These are phyloP conservation scores for Aspergillus carbonarius DNA, from an alignment of 2,329 filamentous ascomycete genomes.

Conservation along the genomic window DNA sequence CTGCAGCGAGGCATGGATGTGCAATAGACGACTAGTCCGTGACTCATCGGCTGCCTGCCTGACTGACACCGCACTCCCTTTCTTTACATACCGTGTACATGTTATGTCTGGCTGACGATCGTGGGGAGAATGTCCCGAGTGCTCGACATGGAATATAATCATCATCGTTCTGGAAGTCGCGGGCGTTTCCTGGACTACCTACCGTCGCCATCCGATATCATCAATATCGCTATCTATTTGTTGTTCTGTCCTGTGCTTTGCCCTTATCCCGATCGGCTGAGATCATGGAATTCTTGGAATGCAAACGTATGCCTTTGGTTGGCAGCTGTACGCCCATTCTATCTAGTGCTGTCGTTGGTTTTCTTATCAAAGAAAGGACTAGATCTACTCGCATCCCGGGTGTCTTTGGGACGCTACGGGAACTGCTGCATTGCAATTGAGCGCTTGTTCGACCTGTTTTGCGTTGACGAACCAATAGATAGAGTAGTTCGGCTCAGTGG, in stretches of 20 bases:
- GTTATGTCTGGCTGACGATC: not conserved
- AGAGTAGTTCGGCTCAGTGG: not conserved
- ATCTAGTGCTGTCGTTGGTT: not conserved
- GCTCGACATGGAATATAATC: constrained; percentile 10
- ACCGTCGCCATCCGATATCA: not conserved
- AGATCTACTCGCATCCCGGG: not conserved
- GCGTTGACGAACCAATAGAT: not conserved
- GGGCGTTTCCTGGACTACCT: constrained; percentile 11
- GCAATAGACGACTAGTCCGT: constrained; percentile 17
- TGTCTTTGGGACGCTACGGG: not conserved
- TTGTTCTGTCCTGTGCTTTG: not conserved
- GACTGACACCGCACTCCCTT: not conserved
- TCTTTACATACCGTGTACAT: not conserved
- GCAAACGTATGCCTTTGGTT: not conserved
- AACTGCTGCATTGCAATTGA: constrained; percentile 8
- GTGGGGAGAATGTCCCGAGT: not conserved
- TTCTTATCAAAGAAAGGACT: not conserved
- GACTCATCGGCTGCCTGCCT: not conserved
- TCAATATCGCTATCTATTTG: not conserved
- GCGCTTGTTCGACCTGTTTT: constrained; percentile 3
- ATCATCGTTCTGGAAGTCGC: constrained; percentile 10
- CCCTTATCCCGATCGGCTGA: not conserved
- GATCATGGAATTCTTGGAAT: not conserved
- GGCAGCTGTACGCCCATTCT: not conserved
- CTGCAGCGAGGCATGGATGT: constrained; percentile 60